These are phyloP conservation scores for Macrolepiota albuminosa DNA, from an alignment of 768 basidiomycete species.

Conservation along the genomic window DNA sequence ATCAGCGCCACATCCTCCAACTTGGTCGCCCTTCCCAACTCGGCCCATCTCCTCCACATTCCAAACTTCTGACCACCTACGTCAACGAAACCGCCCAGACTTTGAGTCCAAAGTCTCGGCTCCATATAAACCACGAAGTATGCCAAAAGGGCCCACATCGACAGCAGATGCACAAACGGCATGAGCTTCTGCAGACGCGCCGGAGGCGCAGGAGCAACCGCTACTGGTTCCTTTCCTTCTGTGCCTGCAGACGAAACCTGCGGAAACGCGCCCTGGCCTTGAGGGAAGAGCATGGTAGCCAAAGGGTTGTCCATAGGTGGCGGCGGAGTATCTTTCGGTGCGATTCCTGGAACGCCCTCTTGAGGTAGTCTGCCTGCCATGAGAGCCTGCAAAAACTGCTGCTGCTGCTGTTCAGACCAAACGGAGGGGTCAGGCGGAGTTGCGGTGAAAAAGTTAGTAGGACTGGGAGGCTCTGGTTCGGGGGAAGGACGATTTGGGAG, in stretches of 20 bases:
- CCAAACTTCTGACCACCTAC: slow-evolving; percentile 5
- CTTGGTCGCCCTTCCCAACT: slow-evolving; percentile 37
- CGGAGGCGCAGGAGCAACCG: slow-evolving; percentile 19
- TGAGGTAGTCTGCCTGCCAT: slow-evolving; percentile 29
- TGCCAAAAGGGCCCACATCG: slow-evolving; percentile 59
- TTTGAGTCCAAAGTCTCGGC: slow-evolving; percentile 43
- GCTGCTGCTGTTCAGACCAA: slow-evolving; percentile 68
- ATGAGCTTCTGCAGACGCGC: slow-evolving; percentile 55
- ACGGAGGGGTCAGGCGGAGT: slow-evolving; percentile 46
- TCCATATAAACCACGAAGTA: slow-evolving; percentile 68
- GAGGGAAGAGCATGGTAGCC: slow-evolving; percentile 38
- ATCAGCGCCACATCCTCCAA: slow-evolving; percentile 22
- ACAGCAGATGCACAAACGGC: slow-evolving; percentile 61
- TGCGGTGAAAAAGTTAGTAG: slow-evolving; percentile 15
- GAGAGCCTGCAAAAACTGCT: slow-evolving; percentile 63
- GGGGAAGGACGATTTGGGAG: slow-evolving; percentile 27
- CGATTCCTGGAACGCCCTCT: slow-evolving; percentile 13
- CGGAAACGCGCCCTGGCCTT: slow-evolving; percentile 19
- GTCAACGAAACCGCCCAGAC: slow-evolving; percentile 25
- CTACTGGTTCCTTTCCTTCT: slow-evolving; percentile 23
- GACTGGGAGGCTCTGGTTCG: slow-evolving; percentile 19
- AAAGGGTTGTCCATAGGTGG: slow-evolving; percentile 39
- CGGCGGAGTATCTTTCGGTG: slow-evolving; percentile 17
- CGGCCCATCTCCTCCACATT: slow-evolving; percentile 62
- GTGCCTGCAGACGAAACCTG: slow-evolving; percentile 9